phyloP scores from a whole-genome alignment of 2,329 filamentous ascomycete species.

The Ascochyta clinopodiicola region DNA sequence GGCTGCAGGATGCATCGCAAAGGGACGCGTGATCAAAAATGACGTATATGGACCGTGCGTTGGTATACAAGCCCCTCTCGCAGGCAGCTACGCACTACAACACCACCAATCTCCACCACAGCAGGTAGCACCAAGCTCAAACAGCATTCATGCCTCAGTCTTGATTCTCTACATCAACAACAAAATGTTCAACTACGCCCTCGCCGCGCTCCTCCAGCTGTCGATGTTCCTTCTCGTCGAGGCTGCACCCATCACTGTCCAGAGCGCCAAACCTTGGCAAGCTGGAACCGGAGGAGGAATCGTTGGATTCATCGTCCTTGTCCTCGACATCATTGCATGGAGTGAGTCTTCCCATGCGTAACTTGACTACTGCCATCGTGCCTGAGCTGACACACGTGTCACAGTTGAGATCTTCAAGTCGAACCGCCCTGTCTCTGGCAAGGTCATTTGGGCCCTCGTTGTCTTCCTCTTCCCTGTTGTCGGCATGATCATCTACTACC shows the following conservation, averaged over 20 bases:
- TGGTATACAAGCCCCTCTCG: slow-evolving; percentile 1
- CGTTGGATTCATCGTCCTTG: slow-evolving; percentile 65
- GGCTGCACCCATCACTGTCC: slow-evolving; percentile 54
- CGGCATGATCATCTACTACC: slow-evolving; percentile 67
- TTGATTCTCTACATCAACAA: neutral
- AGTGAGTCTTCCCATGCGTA: slow-evolving; percentile 54
- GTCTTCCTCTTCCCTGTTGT: slow-evolving; percentile 70
- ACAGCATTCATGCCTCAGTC: neutral
- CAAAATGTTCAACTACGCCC: slow-evolving; percentile 42
- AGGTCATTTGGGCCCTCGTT: slow-evolving; percentile 67
- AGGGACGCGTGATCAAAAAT: slow-evolving; percentile 5
- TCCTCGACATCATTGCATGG: slow-evolving; percentile 69
- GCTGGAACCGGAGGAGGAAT: slow-evolving; percentile 68
- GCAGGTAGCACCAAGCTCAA: neutral
- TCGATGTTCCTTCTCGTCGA: slow-evolving; percentile 59
- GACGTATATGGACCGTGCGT: slow-evolving; percentile 9
- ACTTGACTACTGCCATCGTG: neutral
- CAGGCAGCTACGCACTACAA: slow-evolving; percentile 10
- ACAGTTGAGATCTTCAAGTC: slow-evolving; percentile 70
- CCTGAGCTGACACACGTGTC: slow-evolving; percentile 23
- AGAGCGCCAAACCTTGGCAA: slow-evolving; percentile 57
- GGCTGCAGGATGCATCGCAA: slow-evolving; percentile 2
- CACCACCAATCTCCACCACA: neutral
- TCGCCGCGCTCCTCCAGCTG: slow-evolving; percentile 60
- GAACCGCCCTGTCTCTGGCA: slow-evolving; percentile 63